Percentiles rank a stretch among this genome's conserved stretches.
Evolutionary conservation across 768 basidiomycete genomes (phyloP).

Genomic region (Lactifluus subvellereus): DNA sequence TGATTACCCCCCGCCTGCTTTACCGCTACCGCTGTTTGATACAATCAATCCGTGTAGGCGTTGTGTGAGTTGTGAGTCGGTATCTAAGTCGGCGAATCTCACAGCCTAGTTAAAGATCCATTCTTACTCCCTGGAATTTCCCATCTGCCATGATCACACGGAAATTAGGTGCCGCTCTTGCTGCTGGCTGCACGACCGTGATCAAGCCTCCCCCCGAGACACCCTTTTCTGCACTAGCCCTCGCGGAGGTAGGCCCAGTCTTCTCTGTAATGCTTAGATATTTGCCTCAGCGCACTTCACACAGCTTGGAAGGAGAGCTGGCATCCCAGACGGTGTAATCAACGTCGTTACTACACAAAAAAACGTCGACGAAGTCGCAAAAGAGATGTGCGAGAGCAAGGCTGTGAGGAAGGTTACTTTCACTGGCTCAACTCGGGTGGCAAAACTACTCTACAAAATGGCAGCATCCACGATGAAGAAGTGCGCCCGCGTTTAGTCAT

Average conservation of each 20-base stretch:
- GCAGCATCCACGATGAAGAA: constrained; percentile 78
- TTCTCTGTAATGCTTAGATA: background rate
- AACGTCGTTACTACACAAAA: constrained; percentile 89
- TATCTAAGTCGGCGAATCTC: background rate
- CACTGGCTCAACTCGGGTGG: constrained; percentile 82
- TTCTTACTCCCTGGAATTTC: constrained; percentile 89
- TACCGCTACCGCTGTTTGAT: background rate
- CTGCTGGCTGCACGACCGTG: constrained; percentile 94
- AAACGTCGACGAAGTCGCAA: constrained; percentile 81
- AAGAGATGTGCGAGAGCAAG: constrained; percentile 89
- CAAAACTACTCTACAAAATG: constrained; percentile 67
- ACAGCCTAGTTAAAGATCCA: constrained; percentile 44
- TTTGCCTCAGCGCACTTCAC: background rate
- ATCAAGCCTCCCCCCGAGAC: constrained; percentile 95
- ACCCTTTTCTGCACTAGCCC: constrained; percentile 85
- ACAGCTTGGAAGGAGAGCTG: constrained; percentile 81
- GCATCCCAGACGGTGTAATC: constrained; percentile 90
- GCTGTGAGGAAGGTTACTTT: constrained; percentile 85
- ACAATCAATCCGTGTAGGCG: constrained; percentile 32
- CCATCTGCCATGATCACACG: constrained; percentile 92
- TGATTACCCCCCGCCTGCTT: constrained; percentile 31
- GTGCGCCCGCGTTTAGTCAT: constrained; percentile 36
- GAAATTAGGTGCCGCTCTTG: constrained; percentile 85
- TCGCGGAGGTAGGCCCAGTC: constrained; percentile 63
- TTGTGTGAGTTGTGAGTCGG: constrained; percentile 36